Evolutionary conservation across 345 rosid genomes (phyloP), one percentile per base, ranked within the genome.

Genomic region (Acer negundo): DNA sequence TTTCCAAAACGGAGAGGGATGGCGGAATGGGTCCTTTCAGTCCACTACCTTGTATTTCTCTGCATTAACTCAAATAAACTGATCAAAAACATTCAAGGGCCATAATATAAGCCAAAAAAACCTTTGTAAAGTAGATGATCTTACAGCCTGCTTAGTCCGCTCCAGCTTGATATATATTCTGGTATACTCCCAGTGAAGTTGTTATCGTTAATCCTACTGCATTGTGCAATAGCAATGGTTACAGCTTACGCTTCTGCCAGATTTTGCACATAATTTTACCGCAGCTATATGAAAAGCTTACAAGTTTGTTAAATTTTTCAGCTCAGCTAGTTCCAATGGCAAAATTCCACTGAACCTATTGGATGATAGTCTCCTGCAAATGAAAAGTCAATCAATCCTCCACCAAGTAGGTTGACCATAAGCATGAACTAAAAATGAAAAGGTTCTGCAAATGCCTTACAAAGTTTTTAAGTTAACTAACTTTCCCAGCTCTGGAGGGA

Each of bases 161-260:
- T 79, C 92, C 91, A 89, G 78, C 85, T 89, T 77, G 80, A 80
- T 44, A 91, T 75, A 78, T 72, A 90, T 74, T 69, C 81, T 15
- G 92, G 94, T 73, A 89, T 89, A n/a, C 78, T 86, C 69, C 92
- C 91, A 53, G 55, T 86, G 79, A 91, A 84, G 79, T 81, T 82
- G 85, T 89, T 91, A 77, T 87, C 94, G 65, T 81, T 86, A 77
- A 91, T 86, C 86, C 87, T 79, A 82, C 92, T 91, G 91, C 83
- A 82, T 69, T 67, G 70, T 53, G 35, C 46, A 74, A 80, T 24
- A n/a, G 49, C 40, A 66, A 72, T 22, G 7, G 38, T 65, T 11
- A 24, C 26, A 49, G 44, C 56, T 24, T 79, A 62, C 1, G 8
- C 13, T 12, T 59, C 62, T 64, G 44, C 24, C 16, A 4, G 58